Conservation (phyloP, 352 stramenopile genomes). For the Phytophthora citrophthora region DNA sequence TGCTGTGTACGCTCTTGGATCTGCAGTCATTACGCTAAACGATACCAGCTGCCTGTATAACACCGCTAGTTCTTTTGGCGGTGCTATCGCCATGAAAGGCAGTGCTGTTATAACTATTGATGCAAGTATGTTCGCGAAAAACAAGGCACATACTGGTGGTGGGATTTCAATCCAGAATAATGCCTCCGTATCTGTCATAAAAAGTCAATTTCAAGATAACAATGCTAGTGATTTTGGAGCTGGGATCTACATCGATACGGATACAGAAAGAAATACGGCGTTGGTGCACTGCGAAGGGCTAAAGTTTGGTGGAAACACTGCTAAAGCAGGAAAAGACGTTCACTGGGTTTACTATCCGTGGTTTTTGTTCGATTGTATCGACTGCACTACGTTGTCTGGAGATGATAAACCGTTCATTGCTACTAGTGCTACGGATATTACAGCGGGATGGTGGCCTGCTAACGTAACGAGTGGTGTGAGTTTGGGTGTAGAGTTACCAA, state of each 20-base stretch:
- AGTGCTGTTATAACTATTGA: conserved; percentile 28
- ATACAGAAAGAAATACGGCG: conserved; percentile 10
- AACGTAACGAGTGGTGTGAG: conserved; percentile 71
- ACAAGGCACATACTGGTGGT: conserved; percentile 57
- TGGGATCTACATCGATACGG: conserved; percentile 57
- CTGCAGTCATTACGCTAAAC: conserved; percentile 29
- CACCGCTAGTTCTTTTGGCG: conserved; percentile 51
- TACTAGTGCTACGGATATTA: conserved; percentile 53
- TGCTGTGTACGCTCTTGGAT: conserved; percentile 52
- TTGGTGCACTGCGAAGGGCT: conserved; percentile 13
- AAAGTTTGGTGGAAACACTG: conserved; percentile 45
- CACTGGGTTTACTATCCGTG: conserved; percentile 66
- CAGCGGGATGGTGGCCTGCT: conserved; percentile 59
- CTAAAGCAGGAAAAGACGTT: conserved; percentile 49
- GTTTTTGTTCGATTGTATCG: conserved; percentile 44
- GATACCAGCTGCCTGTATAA: conserved; percentile 29
- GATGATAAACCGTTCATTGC: conserved; percentile 13
- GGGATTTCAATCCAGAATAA: conserved; percentile 52
- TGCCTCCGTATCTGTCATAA: conserved; percentile 29
- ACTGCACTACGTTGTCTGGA: conserved; percentile 30
- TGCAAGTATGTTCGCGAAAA: conserved; percentile 29
- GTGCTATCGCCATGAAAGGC: conserved; percentile 41
- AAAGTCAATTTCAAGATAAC: conserved; percentile 48
- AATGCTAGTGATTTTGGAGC: conserved; percentile 56
- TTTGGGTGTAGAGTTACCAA: conserved; percentile 32